Conservation (phyloP, 352 stramenopile genomes). For the Phytopythium chamaehyphon region DNA sequence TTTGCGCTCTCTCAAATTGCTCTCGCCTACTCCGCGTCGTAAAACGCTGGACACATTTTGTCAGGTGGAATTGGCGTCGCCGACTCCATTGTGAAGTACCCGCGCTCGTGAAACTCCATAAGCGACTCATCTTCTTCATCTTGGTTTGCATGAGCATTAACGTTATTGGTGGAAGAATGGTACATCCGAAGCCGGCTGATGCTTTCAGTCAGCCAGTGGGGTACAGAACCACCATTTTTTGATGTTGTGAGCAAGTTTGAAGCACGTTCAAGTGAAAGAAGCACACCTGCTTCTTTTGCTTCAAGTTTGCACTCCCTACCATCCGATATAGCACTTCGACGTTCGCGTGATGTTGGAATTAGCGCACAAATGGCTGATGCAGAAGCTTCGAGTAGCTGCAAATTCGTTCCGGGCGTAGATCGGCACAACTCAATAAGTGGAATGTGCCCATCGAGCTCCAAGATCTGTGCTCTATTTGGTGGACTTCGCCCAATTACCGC, state of each 20-base stretch:
- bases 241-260: slow-evolving; percentile 27
- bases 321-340: slow-evolving; percentile 31
- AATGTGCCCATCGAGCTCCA: slow-evolving; percentile 59
- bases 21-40: slow-evolving; percentile 9
- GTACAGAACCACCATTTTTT: slow-evolving; percentile 5
- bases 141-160: not conserved
- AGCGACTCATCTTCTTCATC: slow-evolving; percentile 12
- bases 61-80: slow-evolving; percentile 45
- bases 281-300: slow-evolving; percentile 29
- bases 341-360: slow-evolving; percentile 36
- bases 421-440: slow-evolving; percentile 49
- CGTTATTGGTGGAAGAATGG: not conserved
- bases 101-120: slow-evolving; percentile 48
- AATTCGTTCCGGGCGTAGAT: slow-evolving; percentile 19
- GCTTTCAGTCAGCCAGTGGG: slow-evolving; percentile 32
- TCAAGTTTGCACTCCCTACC: slow-evolving; percentile 61
- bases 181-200: slow-evolving; percentile 39
- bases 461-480: slow-evolving; percentile 36
- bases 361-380: slow-evolving; percentile 47
- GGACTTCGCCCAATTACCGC: slow-evolving; percentile 41
- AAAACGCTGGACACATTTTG: slow-evolving; percentile 52
- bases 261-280: slow-evolving; percentile 45
- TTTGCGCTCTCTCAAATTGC: not conserved
- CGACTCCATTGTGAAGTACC: slow-evolving; percentile 60
- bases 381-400: slow-evolving; percentile 32